Evolutionary conservation across 1,139 yeast genomes (phyloP), one percentile per base, ranked within the genome.

Genomic region (Debaryomyces subglobosus): DNA sequence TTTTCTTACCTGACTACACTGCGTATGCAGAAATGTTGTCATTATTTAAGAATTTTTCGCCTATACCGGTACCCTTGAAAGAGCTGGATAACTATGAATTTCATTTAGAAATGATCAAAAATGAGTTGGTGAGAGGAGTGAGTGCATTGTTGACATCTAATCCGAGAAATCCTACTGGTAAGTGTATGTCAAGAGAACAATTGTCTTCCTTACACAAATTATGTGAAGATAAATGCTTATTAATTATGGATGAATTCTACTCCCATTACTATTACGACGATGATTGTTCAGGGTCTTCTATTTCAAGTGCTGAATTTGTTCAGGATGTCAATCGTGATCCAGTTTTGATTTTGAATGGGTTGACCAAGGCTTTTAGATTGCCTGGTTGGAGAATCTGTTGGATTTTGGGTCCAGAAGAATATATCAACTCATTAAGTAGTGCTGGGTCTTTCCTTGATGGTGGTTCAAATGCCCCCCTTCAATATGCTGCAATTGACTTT

Each of bases 361-460:
- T 83, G 43, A 83, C 89, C 45, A 83, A 83, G 64, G 83, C 85
- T 0, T 83, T 83, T 66, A 72, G 89, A 54, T 71, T 83, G 46
- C 88, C 89, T 2, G 89, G 89, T 2, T 83, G 87, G 87, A 74
- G 89, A 66, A 80, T 81, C 15, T 82, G 87, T 58, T 83, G 89
- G 89, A 72, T 83, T 49, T 68, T 83, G 50, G 89, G 89, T 0
- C 89, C 89, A 13, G 85, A 82, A 60, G 82, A 80, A 47, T 83
- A 83, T 59, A 79, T 83, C 56, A 71, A 69, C 47, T 82, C 85
- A 2, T 71, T 83, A 54, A 74, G 84, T 46, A 79, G 85, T 40
- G 85, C 86, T 2, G 89, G 88, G 0, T 82, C 87, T 0, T 83
- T 72, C 56, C 68, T 83, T 53, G 89, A 83, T 54, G 89, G 89